Conservation (phyloP, 495 filamentous ascomycete species). For the Penicillium macrosclerotiorum region DNA sequence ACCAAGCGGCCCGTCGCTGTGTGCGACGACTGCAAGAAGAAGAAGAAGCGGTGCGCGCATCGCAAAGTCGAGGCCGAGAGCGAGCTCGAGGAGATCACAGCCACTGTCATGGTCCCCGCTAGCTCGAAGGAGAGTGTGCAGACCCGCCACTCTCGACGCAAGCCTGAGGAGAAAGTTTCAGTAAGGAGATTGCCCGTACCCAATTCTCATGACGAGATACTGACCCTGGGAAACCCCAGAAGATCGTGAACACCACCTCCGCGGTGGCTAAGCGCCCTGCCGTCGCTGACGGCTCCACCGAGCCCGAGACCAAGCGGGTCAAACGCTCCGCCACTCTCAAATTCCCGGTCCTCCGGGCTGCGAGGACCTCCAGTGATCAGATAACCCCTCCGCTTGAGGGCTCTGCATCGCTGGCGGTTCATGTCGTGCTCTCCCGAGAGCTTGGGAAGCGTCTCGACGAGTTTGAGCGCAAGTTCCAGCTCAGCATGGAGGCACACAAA, state of each 20-base stretch:
- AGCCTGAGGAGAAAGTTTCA: too few species aligned
- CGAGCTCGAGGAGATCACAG: background rate
- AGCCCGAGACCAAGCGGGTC: background rate
- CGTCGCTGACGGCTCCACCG: background rate
- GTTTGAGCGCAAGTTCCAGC: constrained; percentile 10
- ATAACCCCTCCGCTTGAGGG: constrained; percentile 7
- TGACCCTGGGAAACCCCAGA: too few species aligned
- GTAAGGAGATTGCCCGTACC: too few species aligned
- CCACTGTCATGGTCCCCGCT: background rate
- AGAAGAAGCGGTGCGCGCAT: constrained; percentile 23
- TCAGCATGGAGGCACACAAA: constrained; percentile 6
- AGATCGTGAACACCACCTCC: background rate
- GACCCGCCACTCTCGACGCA: too few species aligned
- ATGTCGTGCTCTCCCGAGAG: constrained; percentile 12
- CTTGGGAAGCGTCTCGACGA: constrained; percentile 14
- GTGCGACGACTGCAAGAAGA: constrained; percentile 16
- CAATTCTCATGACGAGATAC: too few species aligned
- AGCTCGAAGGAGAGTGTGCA: background rate
- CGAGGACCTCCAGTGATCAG: background rate
- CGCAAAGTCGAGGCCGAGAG: background rate
- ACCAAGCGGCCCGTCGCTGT: background rate
- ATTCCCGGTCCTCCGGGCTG: background rate
- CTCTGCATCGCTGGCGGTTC: constrained; percentile 5
- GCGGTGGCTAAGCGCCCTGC: background rate
- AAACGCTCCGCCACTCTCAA: background rate